Percentiles rank a stretch among this genome's conserved stretches.
Conservation (phyloP, 2,329 filamentous ascomycete genomes). For the Penicillium sp. region DNA sequence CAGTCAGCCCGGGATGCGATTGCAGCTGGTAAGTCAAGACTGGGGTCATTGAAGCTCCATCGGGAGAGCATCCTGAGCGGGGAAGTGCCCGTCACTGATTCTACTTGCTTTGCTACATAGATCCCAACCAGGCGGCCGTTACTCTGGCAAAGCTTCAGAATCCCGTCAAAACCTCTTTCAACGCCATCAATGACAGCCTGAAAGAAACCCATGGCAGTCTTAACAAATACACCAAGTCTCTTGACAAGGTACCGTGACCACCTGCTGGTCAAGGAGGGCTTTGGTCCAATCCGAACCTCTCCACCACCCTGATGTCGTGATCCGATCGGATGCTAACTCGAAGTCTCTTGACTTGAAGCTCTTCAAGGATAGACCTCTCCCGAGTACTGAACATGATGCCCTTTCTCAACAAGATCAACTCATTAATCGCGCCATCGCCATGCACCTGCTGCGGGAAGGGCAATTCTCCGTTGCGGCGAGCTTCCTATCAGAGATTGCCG, state of each 20-base stretch:
- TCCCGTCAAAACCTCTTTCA: conserved; percentile 73
- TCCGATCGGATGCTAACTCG: neutral
- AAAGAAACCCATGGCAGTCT: conserved; percentile 78
- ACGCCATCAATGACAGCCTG: conserved; percentile 71
- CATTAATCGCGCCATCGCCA: conserved; percentile 88
- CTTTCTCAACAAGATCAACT: conserved; percentile 68
- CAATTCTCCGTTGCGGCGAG: conserved; percentile 83
- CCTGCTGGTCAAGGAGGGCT: too few species aligned
- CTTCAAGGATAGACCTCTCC: conserved; percentile 61
- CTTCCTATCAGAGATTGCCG: conserved; percentile 68
- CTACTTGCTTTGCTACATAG: conserved; percentile 35
- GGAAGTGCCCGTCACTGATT: conserved; percentile 3
- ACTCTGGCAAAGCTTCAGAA: conserved; percentile 80
- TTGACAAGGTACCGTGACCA: conserved; percentile 62
- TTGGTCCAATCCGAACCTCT: neutral
- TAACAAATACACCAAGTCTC: conserved; percentile 73
- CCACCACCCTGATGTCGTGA: neutral
- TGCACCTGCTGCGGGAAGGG: conserved; percentile 92
- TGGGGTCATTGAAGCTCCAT: neutral
- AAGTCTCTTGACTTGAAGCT: conserved; percentile 40
- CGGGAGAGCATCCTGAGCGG: neutral
- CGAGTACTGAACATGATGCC: conserved; percentile 73
- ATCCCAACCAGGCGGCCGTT: conserved; percentile 64
- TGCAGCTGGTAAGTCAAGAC: conserved; percentile 54
- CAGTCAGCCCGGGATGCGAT: conserved; percentile 67